Percentiles rank a stretch among this genome's conserved stretches.
These are phyloP conservation scores for Pleurotus djamor DNA, from an alignment of 768 basidiomycete species.

Conservation along the genomic window DNA sequence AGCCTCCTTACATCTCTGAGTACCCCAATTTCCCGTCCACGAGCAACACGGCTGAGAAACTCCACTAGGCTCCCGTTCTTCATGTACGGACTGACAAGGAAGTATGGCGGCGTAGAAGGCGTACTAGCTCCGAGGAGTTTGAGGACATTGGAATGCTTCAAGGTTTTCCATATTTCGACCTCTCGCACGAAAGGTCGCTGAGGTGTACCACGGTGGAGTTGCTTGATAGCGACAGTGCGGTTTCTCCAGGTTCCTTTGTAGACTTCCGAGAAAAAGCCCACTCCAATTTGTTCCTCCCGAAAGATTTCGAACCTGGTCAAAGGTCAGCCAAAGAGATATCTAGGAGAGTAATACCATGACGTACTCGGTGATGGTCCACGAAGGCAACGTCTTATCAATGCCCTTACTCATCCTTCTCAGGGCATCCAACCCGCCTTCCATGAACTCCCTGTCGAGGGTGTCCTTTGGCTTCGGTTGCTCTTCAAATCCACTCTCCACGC, in stretches of 20 bases:
- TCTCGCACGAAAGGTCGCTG: slow-evolving; percentile 67
- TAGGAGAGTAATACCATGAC: slow-evolving; percentile 7
- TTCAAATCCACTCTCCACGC: not conserved
- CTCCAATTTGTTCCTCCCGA: slow-evolving; percentile 63
- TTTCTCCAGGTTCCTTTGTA: slow-evolving; percentile 75
- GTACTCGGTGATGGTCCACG: slow-evolving; percentile 75
- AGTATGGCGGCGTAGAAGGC: slow-evolving; percentile 70
- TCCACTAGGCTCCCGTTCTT: slow-evolving; percentile 61
- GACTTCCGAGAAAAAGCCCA: slow-evolving; percentile 77
- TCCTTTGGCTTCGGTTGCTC: slow-evolving; percentile 23
- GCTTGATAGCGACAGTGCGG: slow-evolving; percentile 69
- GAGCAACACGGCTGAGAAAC: slow-evolving; percentile 45
- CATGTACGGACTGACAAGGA: slow-evolving; percentile 75
- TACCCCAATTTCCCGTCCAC: slow-evolving; percentile 15
- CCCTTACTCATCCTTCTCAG: slow-evolving; percentile 55
- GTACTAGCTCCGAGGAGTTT: slow-evolving; percentile 78
- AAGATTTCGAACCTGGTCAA: slow-evolving; percentile 67
- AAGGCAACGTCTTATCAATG: slow-evolving; percentile 44
- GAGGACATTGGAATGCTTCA: slow-evolving; percentile 70
- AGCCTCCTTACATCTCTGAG: slow-evolving; percentile 14
- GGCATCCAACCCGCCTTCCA: slow-evolving; percentile 72
- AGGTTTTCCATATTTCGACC: slow-evolving; percentile 67
- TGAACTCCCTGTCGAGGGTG: slow-evolving; percentile 66
- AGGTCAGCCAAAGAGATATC: not conserved
- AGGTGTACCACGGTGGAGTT: slow-evolving; percentile 60